phyloP scores from a whole-genome alignment of 2,329 filamentous ascomycete genomes.

The Pestalotiopsis sp. region DNA sequence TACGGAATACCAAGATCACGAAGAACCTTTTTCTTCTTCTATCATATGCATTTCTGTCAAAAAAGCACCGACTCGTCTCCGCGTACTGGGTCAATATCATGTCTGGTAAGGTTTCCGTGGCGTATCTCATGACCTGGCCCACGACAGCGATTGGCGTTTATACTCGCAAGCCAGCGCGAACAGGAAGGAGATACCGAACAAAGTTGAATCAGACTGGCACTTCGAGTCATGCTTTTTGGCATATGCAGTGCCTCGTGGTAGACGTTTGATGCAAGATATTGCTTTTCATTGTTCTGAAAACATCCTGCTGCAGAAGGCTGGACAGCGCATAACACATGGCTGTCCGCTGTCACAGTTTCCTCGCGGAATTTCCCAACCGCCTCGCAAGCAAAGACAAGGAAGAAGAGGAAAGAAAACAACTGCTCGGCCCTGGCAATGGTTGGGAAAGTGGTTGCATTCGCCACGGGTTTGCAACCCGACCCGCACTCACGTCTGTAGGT shows the following conservation, averaged over 20 bases:
- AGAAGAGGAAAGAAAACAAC: not conserved
- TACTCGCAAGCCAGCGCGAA: not conserved
- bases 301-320: not conserved
- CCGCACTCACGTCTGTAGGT: not conserved
- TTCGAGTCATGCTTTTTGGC: not conserved
- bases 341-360: not conserved
- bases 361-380: not conserved
- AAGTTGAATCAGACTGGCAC: not conserved
- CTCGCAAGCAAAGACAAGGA: not conserved
- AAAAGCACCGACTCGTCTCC: not conserved
- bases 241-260: not conserved
- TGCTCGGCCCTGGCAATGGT: not conserved
- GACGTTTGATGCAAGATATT: not conserved
- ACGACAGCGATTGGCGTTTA: not conserved
- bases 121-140: not conserved
- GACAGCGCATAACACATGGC: not conserved
- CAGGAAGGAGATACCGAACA: not conserved
- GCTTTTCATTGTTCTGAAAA: not conserved
- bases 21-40: not conserved
- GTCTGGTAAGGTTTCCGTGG: conserved; percentile 1
- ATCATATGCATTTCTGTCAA: not conserved
- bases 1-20: not conserved
- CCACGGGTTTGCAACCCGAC: not conserved
- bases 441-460: not conserved
- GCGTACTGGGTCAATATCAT: not conserved